Percentiles rank a stretch among this genome's conserved stretches.
Evolutionary conservation across 2,329 filamentous ascomycete species (phyloP).

Genomic region (Scopulariopsis brevicaulis): DNA sequence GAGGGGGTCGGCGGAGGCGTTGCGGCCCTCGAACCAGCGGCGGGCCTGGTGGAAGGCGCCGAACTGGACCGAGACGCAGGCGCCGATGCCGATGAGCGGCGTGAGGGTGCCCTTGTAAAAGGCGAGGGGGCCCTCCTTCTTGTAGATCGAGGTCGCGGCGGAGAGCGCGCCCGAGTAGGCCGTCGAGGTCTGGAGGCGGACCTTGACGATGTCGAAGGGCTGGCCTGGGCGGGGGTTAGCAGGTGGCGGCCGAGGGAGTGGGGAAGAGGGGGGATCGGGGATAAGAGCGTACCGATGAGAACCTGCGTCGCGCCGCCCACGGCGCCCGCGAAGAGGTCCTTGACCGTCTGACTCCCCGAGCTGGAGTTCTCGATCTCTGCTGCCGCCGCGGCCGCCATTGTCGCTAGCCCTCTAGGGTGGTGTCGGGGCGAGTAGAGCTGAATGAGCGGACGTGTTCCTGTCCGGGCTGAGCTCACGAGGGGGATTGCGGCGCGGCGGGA

Average conservation of each 20-base stretch:
- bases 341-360: conserved; percentile 51
- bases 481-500: neutral
- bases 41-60: conserved; percentile 91
- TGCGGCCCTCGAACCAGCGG: conserved; percentile 70
- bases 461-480: too few relatives aligned
- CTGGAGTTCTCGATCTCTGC: neutral
- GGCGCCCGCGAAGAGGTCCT: conserved; percentile 86
- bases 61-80: conserved; percentile 97
- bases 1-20: conserved; percentile 48
- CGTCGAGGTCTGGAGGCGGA: conserved; percentile 81
- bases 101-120: conserved; percentile 99
- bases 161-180: conserved; percentile 72
- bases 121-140: conserved; percentile 74
- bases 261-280: neutral
- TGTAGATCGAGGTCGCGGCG: conserved; percentile 74
- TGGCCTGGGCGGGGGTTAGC: conserved; percentile 35
- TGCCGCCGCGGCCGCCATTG: conserved; percentile 1
- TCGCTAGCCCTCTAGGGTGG: neutral
- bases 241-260: neutral
- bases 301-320: conserved; percentile 91
- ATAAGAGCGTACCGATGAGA: conserved; percentile 59
- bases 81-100: conserved; percentile 88
- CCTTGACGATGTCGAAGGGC: conserved; percentile 89
- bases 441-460: neutral
- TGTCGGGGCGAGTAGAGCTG: neutral